These are phyloP conservation scores for Fusarium sp. DNA, from an alignment of 2,329 filamentous ascomycete species.

Conservation along the genomic window DNA sequence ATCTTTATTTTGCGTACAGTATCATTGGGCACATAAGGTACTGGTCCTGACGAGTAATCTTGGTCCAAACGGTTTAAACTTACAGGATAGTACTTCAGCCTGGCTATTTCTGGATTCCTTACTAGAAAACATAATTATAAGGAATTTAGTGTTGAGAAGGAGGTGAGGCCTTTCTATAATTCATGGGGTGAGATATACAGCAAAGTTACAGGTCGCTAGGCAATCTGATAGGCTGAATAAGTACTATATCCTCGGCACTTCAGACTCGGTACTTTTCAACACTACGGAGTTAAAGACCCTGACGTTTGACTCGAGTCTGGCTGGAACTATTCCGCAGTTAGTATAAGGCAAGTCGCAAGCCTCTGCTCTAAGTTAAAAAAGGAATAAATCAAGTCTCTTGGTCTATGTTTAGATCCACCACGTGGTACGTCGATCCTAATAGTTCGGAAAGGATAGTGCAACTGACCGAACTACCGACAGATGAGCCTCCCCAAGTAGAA, in stretches of 20 bases:
- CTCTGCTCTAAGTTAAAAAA: neutral
- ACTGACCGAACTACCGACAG: neutral
- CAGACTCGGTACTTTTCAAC: neutral
- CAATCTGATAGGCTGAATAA: neutral
- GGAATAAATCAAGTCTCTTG: neutral
- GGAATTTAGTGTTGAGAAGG: rapidly evolving
- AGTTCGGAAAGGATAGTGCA: neutral
- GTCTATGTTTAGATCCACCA: neutral
- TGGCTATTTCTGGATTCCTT: too few relatives aligned
- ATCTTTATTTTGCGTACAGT: rapidly evolving
- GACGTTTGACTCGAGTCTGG: neutral
- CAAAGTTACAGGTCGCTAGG: neutral
- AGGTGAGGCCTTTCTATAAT: rapidly evolving
- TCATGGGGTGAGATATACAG: neutral
- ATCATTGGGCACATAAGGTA: neutral
- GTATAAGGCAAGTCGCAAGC: neutral
- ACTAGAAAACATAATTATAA: too few relatives aligned
- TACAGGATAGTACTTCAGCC: too few relatives aligned
- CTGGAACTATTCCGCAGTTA: neutral
- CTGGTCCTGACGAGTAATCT: neutral
- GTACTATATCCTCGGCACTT: neutral
- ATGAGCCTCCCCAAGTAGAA: neutral
- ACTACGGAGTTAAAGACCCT: rapidly evolving
- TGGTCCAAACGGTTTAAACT: rapidly evolving
- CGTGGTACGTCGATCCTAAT: neutral